phyloP scores from a whole-genome alignment of 106 monocot species.

The Allium sativum region DNA sequence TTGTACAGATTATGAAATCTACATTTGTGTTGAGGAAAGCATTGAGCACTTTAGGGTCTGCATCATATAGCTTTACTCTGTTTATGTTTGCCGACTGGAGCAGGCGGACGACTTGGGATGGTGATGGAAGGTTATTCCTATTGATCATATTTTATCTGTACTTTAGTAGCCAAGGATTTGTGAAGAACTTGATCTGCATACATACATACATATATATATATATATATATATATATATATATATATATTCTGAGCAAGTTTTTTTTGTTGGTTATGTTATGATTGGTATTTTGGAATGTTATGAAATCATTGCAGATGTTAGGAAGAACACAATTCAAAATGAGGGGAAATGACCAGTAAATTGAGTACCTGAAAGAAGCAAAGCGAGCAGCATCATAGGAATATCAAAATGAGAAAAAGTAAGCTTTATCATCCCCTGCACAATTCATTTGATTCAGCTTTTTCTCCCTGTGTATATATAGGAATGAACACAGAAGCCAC shows the following conservation, averaged over 20 bases:
- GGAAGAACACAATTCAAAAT: too few species aligned
- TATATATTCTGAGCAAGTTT: too few species aligned
- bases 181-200: conserved; percentile 4
- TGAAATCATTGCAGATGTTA: too few species aligned
- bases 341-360: too few species aligned
- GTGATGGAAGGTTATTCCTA: conserved; percentile 51
- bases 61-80: conserved; percentile 53
- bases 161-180: conserved; percentile 2
- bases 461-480: neutral
- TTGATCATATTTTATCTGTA: conserved; percentile 70
- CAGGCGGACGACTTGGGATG: conserved; percentile 25
- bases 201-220: too few species aligned
- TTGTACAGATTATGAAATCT: conserved; percentile 38
- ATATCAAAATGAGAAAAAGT: conserved; percentile 7
- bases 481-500: neutral
- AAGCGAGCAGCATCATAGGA: conserved; percentile 3
- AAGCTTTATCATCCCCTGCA: conserved; percentile 12
- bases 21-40: conserved; percentile 39
- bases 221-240: too few species aligned
- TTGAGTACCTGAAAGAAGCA: conserved; percentile 24
- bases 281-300: too few species aligned
- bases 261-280: too few species aligned
- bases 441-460: neutral
- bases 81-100: conserved; percentile 43
- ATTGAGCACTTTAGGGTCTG: conserved; percentile 27